phyloP scores from a whole-genome alignment of 352 stramenopile species.

The Pythium phragmitis region DNA sequence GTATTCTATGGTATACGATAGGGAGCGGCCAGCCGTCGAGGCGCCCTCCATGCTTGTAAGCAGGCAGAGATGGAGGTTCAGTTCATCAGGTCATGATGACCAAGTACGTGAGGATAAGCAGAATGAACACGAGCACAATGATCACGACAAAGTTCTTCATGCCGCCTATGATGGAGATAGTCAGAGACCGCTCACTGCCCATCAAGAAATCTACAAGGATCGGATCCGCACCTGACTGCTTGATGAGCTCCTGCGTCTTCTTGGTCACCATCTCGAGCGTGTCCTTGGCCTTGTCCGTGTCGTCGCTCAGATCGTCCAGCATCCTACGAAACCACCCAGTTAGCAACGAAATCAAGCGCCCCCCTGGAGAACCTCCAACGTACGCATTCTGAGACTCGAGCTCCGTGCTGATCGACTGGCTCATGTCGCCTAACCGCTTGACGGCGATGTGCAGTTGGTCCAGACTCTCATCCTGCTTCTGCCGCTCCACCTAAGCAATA shows the following conservation, averaged over 20 bases:
- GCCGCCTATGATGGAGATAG: conserved; percentile 35
- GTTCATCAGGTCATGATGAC: conserved; percentile 84
- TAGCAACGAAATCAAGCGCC: too few relatives aligned
- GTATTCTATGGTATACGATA: conserved; percentile 28
- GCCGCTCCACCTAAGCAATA: conserved; percentile 44
- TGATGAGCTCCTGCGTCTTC: conserved; percentile 85
- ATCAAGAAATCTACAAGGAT: background rate
- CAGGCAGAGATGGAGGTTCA: background rate
- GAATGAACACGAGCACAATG: conserved; percentile 81
- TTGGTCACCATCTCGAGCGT: conserved; percentile 69
- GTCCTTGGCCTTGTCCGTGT: conserved; percentile 78
- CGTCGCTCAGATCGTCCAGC: conserved; percentile 80
- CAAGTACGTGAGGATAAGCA: conserved; percentile 85
- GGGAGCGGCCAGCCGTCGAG: background rate
- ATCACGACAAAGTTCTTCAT: conserved; percentile 88
- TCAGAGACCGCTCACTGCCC: background rate
- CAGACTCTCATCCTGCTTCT: conserved; percentile 84
- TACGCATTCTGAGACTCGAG: conserved; percentile 82
- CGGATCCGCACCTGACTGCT: conserved; percentile 55
- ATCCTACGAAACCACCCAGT: conserved; percentile 41
- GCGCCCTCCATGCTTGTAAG: too few relatives aligned
- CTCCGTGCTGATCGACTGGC: conserved; percentile 80
- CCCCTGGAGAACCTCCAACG: background rate
- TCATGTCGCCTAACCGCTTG: conserved; percentile 83
- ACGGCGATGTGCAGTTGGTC: conserved; percentile 76